Percentiles rank a stretch among this genome's conserved stretches.
These are phyloP conservation scores for Lipomyces anomalus DNA, from an alignment of 805 yeast genomes.

Conservation along the genomic window DNA sequence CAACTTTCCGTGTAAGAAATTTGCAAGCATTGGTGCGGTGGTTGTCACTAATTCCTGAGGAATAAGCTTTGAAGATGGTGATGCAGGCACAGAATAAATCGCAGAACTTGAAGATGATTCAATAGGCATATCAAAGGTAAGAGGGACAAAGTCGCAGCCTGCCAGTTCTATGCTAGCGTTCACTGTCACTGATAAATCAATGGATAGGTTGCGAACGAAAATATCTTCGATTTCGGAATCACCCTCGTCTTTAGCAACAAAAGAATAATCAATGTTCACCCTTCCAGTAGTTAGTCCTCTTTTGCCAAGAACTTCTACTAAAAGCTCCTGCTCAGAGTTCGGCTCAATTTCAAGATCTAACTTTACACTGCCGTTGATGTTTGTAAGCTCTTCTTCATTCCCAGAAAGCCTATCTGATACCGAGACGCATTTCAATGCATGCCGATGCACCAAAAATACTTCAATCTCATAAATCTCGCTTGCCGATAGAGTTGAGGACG, in stretches of 20 bases:
- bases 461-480: conserved; percentile 72
- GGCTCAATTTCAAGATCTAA: conserved; percentile 33
- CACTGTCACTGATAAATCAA: conserved; percentile 67
- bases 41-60: no score
- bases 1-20: conserved; percentile 12
- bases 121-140: conserved; percentile 17
- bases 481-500: conserved; percentile 47
- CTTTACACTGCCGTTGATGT: no score
- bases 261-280: conserved; percentile 60
- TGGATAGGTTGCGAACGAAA: conserved; percentile 51
- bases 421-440: conserved; percentile 47
- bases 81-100: background rate
- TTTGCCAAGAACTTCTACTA: conserved; percentile 62
- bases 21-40: conserved; percentile 9
- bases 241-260: conserved; percentile 23
- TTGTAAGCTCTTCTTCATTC: no score
- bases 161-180: conserved; percentile 68
- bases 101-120: background rate
- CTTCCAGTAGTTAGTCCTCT: conserved; percentile 64
- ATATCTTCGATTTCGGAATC: conserved; percentile 28
- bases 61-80: no score
- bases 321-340: conserved; percentile 41
- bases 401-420: conserved; percentile 24
- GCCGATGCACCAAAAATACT: conserved; percentile 53
- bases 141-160: conserved; percentile 63